Percentiles rank a stretch among this genome's conserved stretches.
Conservation (phyloP, 2,329 filamentous ascomycete genomes). For the Cladophialophora immunda region DNA sequence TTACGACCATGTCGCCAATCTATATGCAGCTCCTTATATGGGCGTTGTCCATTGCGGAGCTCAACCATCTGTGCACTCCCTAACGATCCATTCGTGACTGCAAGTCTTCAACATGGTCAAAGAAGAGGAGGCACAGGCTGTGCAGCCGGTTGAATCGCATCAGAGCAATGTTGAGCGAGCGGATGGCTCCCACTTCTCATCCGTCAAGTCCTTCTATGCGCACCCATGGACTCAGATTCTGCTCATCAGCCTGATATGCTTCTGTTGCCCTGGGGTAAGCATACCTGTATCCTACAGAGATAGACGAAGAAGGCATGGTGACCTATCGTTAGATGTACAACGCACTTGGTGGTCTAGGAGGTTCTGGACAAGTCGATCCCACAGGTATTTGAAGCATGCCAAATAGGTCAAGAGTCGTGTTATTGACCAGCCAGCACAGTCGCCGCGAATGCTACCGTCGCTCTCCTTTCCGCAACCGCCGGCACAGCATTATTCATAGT, state of each 20-base stretch:
- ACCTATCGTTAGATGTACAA: slow-evolving; percentile 65
- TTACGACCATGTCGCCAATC: slow-evolving; percentile 5
- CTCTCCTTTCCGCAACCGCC: slow-evolving; percentile 70
- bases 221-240: slow-evolving; percentile 60
- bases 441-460: slow-evolving; percentile 30
- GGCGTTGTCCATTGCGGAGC: not conserved
- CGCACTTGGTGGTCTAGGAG: slow-evolving; percentile 67
- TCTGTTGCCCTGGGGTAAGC: slow-evolving; percentile 58
- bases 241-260: slow-evolving; percentile 60
- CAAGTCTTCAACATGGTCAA: slow-evolving; percentile 10
- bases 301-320: not conserved
- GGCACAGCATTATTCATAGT: slow-evolving; percentile 69
- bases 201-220: slow-evolving; percentile 45
- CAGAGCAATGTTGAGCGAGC: slow-evolving; percentile 19
- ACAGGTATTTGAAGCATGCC: slow-evolving; percentile 11
- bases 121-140: slow-evolving; percentile 6
- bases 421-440: slow-evolving; percentile 8
- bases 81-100: not conserved
- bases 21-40: slow-evolving; percentile 3
- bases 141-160: slow-evolving; percentile 6
- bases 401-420: not conserved
- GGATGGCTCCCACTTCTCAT: slow-evolving; percentile 8
- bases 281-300: slow-evolving; percentile 26
- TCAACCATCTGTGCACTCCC: not conserved
- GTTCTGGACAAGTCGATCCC: slow-evolving; percentile 62